Evolutionary conservation across 345 rosid species (phyloP).

Genomic region (Durio zibethinus): DNA sequence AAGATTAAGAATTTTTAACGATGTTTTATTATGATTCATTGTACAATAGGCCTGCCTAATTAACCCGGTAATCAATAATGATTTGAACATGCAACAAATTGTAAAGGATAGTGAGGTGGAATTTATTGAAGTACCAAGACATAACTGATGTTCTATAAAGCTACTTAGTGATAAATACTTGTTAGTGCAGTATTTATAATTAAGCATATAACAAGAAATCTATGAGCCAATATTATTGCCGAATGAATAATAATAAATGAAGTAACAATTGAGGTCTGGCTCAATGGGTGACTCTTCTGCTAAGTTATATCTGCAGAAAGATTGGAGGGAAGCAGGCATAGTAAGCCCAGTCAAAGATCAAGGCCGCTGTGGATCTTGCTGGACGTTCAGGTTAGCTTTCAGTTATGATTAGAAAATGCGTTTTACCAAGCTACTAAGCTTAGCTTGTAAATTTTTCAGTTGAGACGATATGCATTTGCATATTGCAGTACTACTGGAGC

Average conservation of each 20-base stretch:
- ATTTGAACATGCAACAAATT: background rate
- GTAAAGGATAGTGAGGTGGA: background rate
- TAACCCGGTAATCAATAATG: background rate
- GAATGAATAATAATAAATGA: background rate
- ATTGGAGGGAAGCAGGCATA: slow-evolving; percentile 85
- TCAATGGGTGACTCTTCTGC: background rate
- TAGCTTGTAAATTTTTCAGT: background rate
- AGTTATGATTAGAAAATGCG: background rate
- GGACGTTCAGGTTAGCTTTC: slow-evolving; percentile 86
- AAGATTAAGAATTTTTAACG: background rate
- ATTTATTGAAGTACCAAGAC: background rate
- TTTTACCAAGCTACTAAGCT: background rate
- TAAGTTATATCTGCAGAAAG: slow-evolving; percentile 49
- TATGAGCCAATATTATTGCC: background rate
- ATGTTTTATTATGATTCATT: background rate
- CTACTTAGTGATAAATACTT: background rate
- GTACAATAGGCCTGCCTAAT: background rate
- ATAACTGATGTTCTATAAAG: background rate
- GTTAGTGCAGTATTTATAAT: background rate
- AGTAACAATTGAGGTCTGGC: background rate
- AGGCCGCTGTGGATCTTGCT: slow-evolving; percentile 98
- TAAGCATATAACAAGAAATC: background rate
- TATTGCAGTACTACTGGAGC: slow-evolving; percentile 87
- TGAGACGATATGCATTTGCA: background rate
- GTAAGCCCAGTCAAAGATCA: slow-evolving; percentile 91